phyloP scores from a whole-genome alignment of 2,329 filamentous ascomycete genomes.

The Decorospora gaudefroyi region DNA sequence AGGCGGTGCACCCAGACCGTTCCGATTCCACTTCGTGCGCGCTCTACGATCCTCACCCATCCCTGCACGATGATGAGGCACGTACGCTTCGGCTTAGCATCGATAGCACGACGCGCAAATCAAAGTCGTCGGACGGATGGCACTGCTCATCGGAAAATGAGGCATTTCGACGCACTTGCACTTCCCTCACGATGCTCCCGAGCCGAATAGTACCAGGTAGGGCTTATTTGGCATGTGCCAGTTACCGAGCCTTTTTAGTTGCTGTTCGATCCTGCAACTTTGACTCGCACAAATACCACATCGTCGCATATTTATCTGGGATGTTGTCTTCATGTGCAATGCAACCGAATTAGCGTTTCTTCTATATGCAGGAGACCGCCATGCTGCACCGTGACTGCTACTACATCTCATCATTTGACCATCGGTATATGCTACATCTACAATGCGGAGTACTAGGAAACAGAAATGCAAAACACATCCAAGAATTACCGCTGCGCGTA shows the following conservation, averaged over 20 bases:
- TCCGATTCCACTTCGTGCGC: conserved; percentile 39
- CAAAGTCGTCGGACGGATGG: conserved; percentile 33
- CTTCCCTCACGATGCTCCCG: conserved; percentile 8
- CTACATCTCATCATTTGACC: too few relatives aligned
- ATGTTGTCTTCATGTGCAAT: too few relatives aligned
- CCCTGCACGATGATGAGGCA: conserved; percentile 25
- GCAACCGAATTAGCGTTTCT: too few relatives aligned
- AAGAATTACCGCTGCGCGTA: conserved; percentile 4
- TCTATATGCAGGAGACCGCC: too few relatives aligned
- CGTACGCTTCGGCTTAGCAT: conserved; percentile 10
- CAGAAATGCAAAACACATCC: too few relatives aligned
- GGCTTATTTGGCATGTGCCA: conserved; percentile 8
- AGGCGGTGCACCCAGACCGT: conserved; percentile 32
- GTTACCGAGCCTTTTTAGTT: conserved; percentile 19
- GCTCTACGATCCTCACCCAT: conserved; percentile 17
- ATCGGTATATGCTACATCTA: too few relatives aligned
- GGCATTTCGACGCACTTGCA: conserved; percentile 22
- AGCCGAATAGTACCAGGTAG: conserved; percentile 1
- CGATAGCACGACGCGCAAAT: conserved; percentile 17
- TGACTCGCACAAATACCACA: conserved; percentile 11
- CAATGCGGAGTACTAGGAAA: too few relatives aligned
- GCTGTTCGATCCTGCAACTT: not conserved
- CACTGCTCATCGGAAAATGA: conserved; percentile 27
- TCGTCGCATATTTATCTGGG: too few relatives aligned
- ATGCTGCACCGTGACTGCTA: too few relatives aligned